Conservation (phyloP, 2,329 filamentous ascomycete genomes). For the Coniosporium tulheliwenetii region DNA sequence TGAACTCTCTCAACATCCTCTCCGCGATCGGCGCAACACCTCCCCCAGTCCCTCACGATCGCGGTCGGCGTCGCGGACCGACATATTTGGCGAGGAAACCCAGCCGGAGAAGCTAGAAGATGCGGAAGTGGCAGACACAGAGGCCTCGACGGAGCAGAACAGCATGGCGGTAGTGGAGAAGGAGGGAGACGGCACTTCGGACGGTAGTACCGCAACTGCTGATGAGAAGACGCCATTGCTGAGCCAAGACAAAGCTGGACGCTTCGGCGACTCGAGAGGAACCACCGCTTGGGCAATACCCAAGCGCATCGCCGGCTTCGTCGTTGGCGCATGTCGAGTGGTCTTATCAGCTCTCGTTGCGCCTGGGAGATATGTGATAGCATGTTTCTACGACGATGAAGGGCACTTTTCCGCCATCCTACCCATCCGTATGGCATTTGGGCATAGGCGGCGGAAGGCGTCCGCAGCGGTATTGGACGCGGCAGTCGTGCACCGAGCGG, state of each 20-base stretch:
- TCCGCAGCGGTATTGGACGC: conserved; percentile 15
- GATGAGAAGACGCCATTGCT: conserved; percentile 61
- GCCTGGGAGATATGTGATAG: conserved; percentile 68
- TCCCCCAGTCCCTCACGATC: conserved; percentile 33
- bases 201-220: conserved; percentile 16
- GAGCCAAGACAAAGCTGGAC: conserved; percentile 12
- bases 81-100: not conserved
- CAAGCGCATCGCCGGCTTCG: conserved; percentile 51
- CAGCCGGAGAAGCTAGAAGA: not conserved
- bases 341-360: conserved; percentile 64
- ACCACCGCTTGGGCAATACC: conserved; percentile 38
- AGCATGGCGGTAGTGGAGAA: not conserved
- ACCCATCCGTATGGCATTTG: conserved; percentile 41
- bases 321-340: conserved; percentile 64
- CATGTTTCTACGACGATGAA: conserved; percentile 67
- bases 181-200: conserved; percentile 12
- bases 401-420: conserved; percentile 65
- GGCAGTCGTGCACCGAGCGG: conserved; percentile 14
- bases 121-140: not conserved
- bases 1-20: conserved; percentile 96
- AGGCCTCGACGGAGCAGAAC: conserved; percentile 1
- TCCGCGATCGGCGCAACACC: conserved; percentile 53
- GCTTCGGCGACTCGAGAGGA: conserved; percentile 16
- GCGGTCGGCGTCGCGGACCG: conserved; percentile 31
- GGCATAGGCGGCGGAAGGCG: conserved; percentile 19